Conservation (phyloP, 169 alveolate species). For the Cryptosporidium canis region DNA sequence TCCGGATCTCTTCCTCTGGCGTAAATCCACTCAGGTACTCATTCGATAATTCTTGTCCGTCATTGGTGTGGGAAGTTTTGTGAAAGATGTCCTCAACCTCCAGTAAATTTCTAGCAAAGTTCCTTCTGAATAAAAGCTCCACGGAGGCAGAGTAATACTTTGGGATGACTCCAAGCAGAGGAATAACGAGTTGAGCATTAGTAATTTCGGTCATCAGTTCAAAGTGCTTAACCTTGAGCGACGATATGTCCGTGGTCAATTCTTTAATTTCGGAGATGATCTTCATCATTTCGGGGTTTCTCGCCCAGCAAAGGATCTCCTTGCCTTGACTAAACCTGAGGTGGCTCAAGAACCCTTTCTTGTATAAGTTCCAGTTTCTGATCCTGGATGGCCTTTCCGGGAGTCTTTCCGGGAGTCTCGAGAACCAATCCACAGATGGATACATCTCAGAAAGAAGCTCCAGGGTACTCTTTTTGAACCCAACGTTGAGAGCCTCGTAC, state of each 20-base stretch:
- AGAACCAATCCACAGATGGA: neutral
- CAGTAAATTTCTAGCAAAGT: neutral
- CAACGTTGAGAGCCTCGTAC: neutral
- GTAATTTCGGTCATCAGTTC: slow-evolving; percentile 8
- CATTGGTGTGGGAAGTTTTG: neutral
- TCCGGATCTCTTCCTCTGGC: neutral
- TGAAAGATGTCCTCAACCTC: slow-evolving; percentile 1
- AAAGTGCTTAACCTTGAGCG: neutral
- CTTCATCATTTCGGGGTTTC: neutral
- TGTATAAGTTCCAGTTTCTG: slow-evolving; percentile 10
- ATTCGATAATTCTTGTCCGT: neutral
- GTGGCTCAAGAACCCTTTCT: neutral
- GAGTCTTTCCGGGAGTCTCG: neutral
- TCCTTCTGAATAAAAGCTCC: slow-evolving; percentile 28
- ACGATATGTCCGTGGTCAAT: neutral
- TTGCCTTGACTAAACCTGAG: neutral
- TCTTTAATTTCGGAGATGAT: neutral
- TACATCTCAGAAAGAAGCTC: neutral
- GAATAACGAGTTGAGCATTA: neutral
- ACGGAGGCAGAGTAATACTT: slow-evolving; percentile 23
- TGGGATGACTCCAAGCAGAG: neutral
- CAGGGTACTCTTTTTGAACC: neutral
- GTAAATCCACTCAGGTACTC: neutral
- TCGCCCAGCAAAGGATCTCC: slow-evolving; percentile 21
- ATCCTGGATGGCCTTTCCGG: slow-evolving; percentile 12